These are phyloP conservation scores for Penicillium italicum DNA, from an alignment of 2,329 filamentous ascomycete genomes.

Conservation along the genomic window DNA sequence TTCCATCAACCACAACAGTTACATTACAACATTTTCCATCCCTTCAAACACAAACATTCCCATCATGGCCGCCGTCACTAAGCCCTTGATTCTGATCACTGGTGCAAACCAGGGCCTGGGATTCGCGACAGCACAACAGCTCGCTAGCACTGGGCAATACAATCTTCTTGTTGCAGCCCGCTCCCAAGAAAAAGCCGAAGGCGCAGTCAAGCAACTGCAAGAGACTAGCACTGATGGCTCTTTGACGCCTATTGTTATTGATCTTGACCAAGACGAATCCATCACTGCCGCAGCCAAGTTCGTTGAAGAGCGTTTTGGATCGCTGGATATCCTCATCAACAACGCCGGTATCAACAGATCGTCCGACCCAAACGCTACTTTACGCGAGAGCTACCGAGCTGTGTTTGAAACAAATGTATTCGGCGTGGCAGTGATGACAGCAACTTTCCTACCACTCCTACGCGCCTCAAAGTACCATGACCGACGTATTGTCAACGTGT, in stretches of 20 bases:
- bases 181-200: neutral
- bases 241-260: neutral
- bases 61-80: neutral
- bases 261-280: neutral
- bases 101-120: neutral
- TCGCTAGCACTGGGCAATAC: neutral
- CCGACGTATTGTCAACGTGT: constrained; percentile 12
- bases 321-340: neutral
- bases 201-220: neutral
- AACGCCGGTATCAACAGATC: neutral
- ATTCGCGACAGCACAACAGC: neutral
- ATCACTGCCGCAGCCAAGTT: neutral
- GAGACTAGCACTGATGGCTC: neutral
- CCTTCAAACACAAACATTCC: neutral
- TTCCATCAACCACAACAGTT: too few relatives aligned
- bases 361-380: neutral
- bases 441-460: constrained; percentile 3
- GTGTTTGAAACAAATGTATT: neutral
- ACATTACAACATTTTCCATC: neutral
- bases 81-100: neutral
- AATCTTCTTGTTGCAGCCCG: neutral
- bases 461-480: constrained; percentile 7
- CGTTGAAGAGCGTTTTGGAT: neutral
- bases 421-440: neutral
- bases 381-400: neutral